phyloP scores from a whole-genome alignment of 2,329 filamentous ascomycete species.

The Talaromyces sp. region DNA sequence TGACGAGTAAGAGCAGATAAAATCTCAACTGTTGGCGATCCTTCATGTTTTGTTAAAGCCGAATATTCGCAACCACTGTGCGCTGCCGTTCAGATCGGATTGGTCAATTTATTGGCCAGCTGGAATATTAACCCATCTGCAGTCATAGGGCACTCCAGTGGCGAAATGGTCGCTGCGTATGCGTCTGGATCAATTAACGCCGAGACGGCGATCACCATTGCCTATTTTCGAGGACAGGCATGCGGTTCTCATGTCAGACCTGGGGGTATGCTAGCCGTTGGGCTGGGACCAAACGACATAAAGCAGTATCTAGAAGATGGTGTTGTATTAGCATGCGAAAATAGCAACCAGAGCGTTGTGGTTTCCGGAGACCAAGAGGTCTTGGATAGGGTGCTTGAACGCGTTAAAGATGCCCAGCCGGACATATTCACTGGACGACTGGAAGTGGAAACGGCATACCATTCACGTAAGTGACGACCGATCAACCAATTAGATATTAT shows the following conservation, averaged over 20 bases:
- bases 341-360: constrained; percentile 16
- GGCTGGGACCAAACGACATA: constrained; percentile 1
- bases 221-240: no score
- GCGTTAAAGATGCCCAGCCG: constrained; percentile 1
- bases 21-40: no score
- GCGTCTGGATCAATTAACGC: neutral
- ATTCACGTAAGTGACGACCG: constrained; percentile 9
- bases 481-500: neutral
- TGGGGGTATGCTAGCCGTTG: constrained; percentile 17
- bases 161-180: neutral
- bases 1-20: neutral
- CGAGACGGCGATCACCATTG: neutral
- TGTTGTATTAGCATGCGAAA: constrained; percentile 20
- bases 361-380: constrained; percentile 14
- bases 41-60: neutral
- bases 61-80: neutral
- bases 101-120: neutral
- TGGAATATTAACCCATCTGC: neutral
- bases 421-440: constrained; percentile 11
- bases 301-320: constrained; percentile 5
- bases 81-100: neutral
- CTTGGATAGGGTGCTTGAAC: neutral
- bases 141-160: neutral
- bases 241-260: no score
- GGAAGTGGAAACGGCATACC: constrained; percentile 15